Conservation (phyloP, 2,329 filamentous ascomycete species). For the Pyrenochaeta sp. region DNA sequence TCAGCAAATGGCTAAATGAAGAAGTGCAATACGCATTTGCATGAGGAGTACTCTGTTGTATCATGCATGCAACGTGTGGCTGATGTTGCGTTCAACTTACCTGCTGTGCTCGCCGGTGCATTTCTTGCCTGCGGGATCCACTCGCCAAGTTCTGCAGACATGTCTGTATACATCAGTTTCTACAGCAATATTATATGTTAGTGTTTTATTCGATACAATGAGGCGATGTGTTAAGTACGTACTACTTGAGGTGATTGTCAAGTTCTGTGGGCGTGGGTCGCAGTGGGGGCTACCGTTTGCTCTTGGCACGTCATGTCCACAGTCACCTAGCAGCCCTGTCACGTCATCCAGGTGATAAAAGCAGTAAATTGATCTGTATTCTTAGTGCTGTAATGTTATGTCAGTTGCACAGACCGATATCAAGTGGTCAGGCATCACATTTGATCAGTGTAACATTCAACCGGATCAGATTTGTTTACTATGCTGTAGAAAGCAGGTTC, state of each 20-base stretch:
- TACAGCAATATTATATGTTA: neutral
- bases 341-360: too few relatives aligned
- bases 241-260: neutral
- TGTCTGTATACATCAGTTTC: neutral
- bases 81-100: neutral
- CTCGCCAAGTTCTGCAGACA: slow-evolving; percentile 1
- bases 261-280: neutral
- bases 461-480: too few relatives aligned
- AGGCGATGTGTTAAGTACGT: neutral
- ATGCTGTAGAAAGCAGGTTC: too few relatives aligned
- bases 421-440: too few relatives aligned
- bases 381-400: too few relatives aligned
- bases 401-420: too few relatives aligned
- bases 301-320: slow-evolving; percentile 9
- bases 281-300: slow-evolving; percentile 15
- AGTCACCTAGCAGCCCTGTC: too few relatives aligned
- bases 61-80: neutral
- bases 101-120: slow-evolving; percentile 4
- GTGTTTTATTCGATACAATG: neutral
- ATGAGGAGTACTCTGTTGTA: too few relatives aligned
- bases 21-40: too few relatives aligned
- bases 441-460: too few relatives aligned
- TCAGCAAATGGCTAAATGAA: neutral
- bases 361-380: too few relatives aligned
- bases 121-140: neutral